Percentiles rank a stretch among this genome's conserved stretches.
Conservation (phyloP, 2,329 filamentous ascomycete species). For the Colletotrichum scovillei region DNA sequence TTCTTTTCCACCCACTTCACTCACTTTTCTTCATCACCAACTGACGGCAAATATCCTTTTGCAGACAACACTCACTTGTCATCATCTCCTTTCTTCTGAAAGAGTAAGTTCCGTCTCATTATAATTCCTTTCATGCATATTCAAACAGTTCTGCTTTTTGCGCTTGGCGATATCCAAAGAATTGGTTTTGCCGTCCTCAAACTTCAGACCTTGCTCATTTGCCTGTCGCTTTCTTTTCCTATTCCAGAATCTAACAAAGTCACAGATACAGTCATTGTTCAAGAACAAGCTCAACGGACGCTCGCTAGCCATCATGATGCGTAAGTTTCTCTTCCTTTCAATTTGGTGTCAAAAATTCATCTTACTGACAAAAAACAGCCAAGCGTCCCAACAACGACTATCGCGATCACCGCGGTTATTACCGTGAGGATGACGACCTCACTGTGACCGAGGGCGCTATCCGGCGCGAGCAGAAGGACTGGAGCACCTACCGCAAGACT, state of each 20-base stretch:
- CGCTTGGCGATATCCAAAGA: background rate
- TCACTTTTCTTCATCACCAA: slow-evolving; percentile 1
- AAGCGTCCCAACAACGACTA: background rate
- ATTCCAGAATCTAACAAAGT: background rate
- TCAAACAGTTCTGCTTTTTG: background rate
- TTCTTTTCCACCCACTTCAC: background rate
- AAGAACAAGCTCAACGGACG: background rate
- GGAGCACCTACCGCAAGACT: slow-evolving; percentile 30
- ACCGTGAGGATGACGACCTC: slow-evolving; percentile 20
- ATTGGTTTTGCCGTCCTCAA: background rate
- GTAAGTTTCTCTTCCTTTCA: background rate
- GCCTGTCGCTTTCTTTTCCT: background rate
- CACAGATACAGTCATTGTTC: background rate
- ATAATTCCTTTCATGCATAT: background rate
- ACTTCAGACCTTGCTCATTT: background rate
- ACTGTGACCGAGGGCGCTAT: slow-evolving; percentile 17
- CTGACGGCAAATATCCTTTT: background rate
- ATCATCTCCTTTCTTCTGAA: background rate
- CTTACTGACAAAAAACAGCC: background rate
- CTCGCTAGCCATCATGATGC: background rate
- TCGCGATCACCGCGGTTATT: slow-evolving; percentile 15
- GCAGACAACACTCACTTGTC: slow-evolving; percentile 5
- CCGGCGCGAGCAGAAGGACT: slow-evolving; percentile 13
- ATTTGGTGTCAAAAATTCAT: background rate
- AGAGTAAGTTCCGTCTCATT: slow-evolving; percentile 9